Percentiles rank a stretch among this genome's conserved stretches.
phyloP scores from a whole-genome alignment of 2,329 filamentous ascomycete genomes.

The Coleophoma eucalyptorum region DNA sequence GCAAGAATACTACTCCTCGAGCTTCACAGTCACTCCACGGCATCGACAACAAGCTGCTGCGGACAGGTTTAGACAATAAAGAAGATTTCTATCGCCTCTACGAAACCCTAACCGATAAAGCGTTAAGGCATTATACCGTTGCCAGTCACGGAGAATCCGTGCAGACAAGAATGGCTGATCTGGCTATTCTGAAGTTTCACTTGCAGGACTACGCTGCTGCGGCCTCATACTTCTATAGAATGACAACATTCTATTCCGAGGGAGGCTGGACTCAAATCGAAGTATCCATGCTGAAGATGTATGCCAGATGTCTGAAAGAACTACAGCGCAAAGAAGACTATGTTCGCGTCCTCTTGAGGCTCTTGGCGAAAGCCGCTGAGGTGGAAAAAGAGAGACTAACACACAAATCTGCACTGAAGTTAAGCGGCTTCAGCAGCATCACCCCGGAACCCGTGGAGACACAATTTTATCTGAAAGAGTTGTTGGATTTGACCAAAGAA shows the following conservation, averaged over 20 bases:
- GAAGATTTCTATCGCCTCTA: conserved; percentile 65
- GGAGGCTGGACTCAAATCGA: conserved; percentile 78
- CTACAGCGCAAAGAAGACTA: conserved; percentile 76
- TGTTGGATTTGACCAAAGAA: conserved; percentile 22
- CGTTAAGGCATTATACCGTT: conserved; percentile 77
- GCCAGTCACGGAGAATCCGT: conserved; percentile 76
- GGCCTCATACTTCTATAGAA: conserved; percentile 71
- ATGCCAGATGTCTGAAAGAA: conserved; percentile 75
- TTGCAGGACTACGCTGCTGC: conserved; percentile 71
- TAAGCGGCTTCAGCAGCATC: conserved; percentile 8
- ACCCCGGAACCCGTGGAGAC: conserved; percentile 9
- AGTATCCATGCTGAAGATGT: conserved; percentile 79
- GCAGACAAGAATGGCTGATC: conserved; percentile 74
- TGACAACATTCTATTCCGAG: conserved; percentile 75
- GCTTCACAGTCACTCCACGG: conserved; percentile 31
- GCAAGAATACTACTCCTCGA: not conserved
- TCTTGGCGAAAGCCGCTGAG: conserved; percentile 64
- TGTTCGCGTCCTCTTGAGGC: conserved; percentile 68
- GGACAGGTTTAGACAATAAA: conserved; percentile 55
- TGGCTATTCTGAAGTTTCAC: conserved; percentile 80
- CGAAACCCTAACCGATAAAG: conserved; percentile 77
- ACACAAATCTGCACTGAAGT: conserved; percentile 25
- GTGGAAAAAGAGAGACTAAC: conserved; percentile 46
- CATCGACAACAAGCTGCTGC: conserved; percentile 53
- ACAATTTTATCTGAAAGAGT: conserved; percentile 24